These are phyloP conservation scores for Eutrema japonicum DNA, from an alignment of 345 rosid genomes.

Conservation along the genomic window DNA sequence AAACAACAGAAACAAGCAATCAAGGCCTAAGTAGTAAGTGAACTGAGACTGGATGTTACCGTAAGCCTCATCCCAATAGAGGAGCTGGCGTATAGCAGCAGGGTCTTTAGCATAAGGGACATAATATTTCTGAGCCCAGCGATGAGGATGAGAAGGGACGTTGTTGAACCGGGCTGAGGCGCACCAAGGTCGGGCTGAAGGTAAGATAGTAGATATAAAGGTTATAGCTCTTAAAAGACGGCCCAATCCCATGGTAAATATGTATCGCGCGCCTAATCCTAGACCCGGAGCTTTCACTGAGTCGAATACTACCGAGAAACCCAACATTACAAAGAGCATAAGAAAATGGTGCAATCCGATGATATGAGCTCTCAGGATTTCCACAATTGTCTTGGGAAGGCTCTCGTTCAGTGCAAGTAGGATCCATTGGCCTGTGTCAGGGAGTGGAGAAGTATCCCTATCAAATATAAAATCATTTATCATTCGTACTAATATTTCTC, in stretches of 20 bases:
- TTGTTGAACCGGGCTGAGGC: constrained; percentile 64
- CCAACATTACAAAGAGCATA: constrained; percentile 88
- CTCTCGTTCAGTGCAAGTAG: constrained; percentile 84
- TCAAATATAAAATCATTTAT: constrained; percentile 4
- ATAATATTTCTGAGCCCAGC: constrained; percentile 88
- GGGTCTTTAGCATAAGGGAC: constrained; percentile 83
- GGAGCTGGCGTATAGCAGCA: constrained; percentile 62
- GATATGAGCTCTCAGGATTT: constrained; percentile 79
- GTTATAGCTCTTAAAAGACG: constrained; percentile 91
- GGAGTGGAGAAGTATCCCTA: constrained; percentile 81
- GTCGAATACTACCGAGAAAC: constrained; percentile 81
- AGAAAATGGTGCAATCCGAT: constrained; percentile 84
- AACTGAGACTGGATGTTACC: constrained; percentile 21
- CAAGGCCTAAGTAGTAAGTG: neutral
- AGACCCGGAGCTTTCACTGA: constrained; percentile 90
- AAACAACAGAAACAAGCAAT: neutral
- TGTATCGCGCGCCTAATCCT: constrained; percentile 88
- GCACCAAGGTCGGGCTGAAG: constrained; percentile 97
- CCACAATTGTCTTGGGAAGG: constrained; percentile 70
- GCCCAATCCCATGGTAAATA: constrained; percentile 91
- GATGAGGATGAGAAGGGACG: constrained; percentile 79
- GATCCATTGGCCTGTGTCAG: constrained; percentile 95
- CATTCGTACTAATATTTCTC: neutral
- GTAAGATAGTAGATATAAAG: constrained; percentile 84
- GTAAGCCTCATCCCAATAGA: constrained; percentile 51